A percentile compares a stretch with the other conserved stretches of the same genome.
phyloP scores from a whole-genome alignment of 306 rosid species.

The Sechiopsis laciniata region DNA sequence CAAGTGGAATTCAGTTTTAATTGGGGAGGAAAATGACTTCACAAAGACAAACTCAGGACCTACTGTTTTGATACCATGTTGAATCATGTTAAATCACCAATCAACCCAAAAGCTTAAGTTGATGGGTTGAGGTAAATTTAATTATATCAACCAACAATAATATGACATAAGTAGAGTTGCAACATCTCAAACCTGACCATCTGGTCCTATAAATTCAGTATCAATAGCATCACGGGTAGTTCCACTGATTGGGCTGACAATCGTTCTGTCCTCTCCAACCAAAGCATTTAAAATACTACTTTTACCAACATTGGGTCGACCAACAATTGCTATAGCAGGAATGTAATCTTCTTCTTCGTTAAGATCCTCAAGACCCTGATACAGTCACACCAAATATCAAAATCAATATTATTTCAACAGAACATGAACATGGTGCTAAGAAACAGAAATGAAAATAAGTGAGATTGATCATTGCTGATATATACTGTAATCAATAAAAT shows the following conservation, averaged over 20 bases:
- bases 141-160: too few relatives aligned
- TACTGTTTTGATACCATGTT: too few relatives aligned
- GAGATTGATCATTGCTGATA: neutral
- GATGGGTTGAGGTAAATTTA: too few relatives aligned
- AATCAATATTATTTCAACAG: constrained; percentile 7
- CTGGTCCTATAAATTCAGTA: constrained; percentile 77
- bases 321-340: constrained; percentile 91
- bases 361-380: constrained; percentile 41
- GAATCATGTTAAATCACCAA: too few relatives aligned
- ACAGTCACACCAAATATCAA: neutral
- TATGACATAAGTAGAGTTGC: neutral
- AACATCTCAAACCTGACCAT: constrained; percentile 75
- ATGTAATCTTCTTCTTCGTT: constrained; percentile 66
- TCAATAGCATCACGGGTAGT: constrained; percentile 99
- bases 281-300: constrained; percentile 95
- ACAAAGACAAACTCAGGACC: too few relatives aligned
- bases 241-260: constrained; percentile 98
- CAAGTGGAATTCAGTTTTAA: too few relatives aligned
- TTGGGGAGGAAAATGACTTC: too few relatives aligned
- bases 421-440: constrained; percentile 1
- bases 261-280: constrained; percentile 91
- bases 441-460: neutral
- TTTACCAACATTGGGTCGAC: constrained; percentile 99
- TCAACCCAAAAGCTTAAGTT: too few relatives aligned
- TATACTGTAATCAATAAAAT: neutral